Conservation (phyloP, 768 basidiomycete species). For the Rhodotorula sphaerocarpa region DNA sequence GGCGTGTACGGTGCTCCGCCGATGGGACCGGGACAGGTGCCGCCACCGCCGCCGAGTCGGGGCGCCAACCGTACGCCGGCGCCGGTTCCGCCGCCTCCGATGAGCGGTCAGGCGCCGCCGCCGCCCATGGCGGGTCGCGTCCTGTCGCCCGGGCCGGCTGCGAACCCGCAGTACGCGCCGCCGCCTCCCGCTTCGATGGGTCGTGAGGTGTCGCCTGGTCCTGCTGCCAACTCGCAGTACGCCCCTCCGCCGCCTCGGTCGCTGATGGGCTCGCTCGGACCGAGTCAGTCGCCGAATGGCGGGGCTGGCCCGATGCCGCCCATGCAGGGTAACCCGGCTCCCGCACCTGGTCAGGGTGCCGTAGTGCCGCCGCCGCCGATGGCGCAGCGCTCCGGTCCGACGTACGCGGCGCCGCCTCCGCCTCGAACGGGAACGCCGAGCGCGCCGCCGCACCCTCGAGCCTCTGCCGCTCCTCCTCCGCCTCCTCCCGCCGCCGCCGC, state of each 20-base stretch:
- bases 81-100: slow-evolving; percentile 44
- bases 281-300: not conserved
- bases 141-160: slow-evolving; percentile 53
- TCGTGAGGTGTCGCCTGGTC: not conserved
- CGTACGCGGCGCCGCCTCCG: slow-evolving; percentile 39
- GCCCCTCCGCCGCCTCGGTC: not conserved
- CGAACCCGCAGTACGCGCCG: slow-evolving; percentile 3
- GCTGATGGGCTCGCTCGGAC: not conserved
- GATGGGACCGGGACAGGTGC: slow-evolving; percentile 30
- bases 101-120: slow-evolving; percentile 47
- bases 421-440: slow-evolving; percentile 44
- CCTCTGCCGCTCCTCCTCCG: not conserved
- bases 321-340: not conserved
- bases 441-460: slow-evolving; percentile 9
- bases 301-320: not conserved
- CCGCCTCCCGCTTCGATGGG: slow-evolving; percentile 3
- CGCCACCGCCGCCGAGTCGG: slow-evolving; percentile 47
- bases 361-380: not conserved
- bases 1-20: not conserved
- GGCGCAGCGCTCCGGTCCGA: not conserved
- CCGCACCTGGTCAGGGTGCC: not conserved
- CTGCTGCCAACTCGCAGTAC: not conserved
- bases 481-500: too few species aligned
- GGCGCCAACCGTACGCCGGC: slow-evolving; percentile 42
- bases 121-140: slow-evolving; percentile 39